These are phyloP conservation scores for Hyaloscypha bicolor DNA, from an alignment of 495 filamentous ascomycete genomes.

Conservation along the genomic window DNA sequence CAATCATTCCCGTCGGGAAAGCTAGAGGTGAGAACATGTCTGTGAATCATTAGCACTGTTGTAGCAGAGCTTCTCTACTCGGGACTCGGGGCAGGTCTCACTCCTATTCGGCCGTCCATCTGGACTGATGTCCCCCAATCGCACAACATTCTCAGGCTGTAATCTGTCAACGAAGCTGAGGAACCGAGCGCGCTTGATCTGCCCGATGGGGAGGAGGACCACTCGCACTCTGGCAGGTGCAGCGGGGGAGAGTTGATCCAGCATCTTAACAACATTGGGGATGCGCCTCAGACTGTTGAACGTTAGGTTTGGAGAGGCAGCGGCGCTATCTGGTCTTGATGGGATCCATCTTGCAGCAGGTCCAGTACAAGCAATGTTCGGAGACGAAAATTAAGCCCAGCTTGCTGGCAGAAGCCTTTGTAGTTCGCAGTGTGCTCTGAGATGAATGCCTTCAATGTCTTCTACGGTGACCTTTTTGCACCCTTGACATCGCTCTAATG, in stretches of 20 bases:
- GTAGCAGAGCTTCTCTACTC: background rate
- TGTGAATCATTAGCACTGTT: conserved; percentile 40
- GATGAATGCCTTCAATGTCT: conserved; percentile 12
- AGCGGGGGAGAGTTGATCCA: conserved; percentile 84
- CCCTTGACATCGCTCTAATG: background rate
- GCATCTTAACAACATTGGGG: conserved; percentile 62
- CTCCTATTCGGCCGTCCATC: conserved; percentile 86
- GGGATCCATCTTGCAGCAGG: conserved; percentile 12
- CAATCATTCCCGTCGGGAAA: conserved; percentile 84
- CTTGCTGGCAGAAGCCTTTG: background rate
- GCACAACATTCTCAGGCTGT: conserved; percentile 78
- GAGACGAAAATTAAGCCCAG: background rate
- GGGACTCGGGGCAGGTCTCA: conserved; percentile 45
- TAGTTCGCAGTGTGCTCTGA: conserved; percentile 1
- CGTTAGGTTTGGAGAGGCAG: background rate
- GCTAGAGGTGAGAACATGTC: conserved; percentile 95
- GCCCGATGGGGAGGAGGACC: conserved; percentile 81
- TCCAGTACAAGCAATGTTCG: background rate
- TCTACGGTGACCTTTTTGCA: conserved; percentile 7
- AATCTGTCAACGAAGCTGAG: conserved; percentile 75
- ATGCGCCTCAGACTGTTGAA: conserved; percentile 25
- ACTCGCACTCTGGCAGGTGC: conserved; percentile 86
- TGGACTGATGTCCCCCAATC: conserved; percentile 87
- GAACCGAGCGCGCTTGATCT: conserved; percentile 82
- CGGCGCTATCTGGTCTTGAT: background rate